phyloP scores from a whole-genome alignment of 495 filamentous ascomycete species.

The Xylona heveae region DNA sequence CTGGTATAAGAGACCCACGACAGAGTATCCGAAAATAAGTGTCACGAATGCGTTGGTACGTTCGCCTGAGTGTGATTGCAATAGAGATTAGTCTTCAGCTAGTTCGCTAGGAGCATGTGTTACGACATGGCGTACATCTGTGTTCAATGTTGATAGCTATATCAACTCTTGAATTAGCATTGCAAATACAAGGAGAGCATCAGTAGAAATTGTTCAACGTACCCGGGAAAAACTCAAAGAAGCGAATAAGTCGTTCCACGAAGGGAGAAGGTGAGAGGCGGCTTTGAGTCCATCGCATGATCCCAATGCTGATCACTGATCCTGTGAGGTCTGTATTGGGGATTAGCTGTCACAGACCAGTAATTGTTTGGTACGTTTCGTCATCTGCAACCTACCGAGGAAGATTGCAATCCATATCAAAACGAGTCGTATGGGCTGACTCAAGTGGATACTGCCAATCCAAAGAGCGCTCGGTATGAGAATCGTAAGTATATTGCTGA shows the following conservation, averaged over 20 bases:
- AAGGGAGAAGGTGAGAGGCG: too few relatives aligned
- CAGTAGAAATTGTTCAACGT: too few relatives aligned
- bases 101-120: background rate
- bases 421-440: slow-evolving; percentile 19
- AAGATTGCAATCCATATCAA: slow-evolving; percentile 28
- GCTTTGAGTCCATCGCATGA: too few relatives aligned
- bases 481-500: slow-evolving; percentile 17
- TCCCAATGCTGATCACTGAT: too few relatives aligned
- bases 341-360: too few relatives aligned
- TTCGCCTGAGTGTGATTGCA: slow-evolving; percentile 14
- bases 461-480: slow-evolving; percentile 23
- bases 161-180: background rate
- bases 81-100: background rate
- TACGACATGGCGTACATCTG: slow-evolving; percentile 11
- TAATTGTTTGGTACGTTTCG: too few relatives aligned
- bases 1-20: slow-evolving; percentile 34
- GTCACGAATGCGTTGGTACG: slow-evolving; percentile 36
- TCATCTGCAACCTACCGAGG: slow-evolving; percentile 9
- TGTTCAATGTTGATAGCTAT: slow-evolving; percentile 37
- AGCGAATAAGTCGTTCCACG: too few relatives aligned
- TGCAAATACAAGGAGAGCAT: too few relatives aligned
- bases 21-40: slow-evolving; percentile 36
- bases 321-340: too few relatives aligned
- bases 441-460: slow-evolving; percentile 30
- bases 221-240: too few relatives aligned